phyloP scores from a whole-genome alignment of 2,329 filamentous ascomycete species.

The Zymoseptoria brevis region DNA sequence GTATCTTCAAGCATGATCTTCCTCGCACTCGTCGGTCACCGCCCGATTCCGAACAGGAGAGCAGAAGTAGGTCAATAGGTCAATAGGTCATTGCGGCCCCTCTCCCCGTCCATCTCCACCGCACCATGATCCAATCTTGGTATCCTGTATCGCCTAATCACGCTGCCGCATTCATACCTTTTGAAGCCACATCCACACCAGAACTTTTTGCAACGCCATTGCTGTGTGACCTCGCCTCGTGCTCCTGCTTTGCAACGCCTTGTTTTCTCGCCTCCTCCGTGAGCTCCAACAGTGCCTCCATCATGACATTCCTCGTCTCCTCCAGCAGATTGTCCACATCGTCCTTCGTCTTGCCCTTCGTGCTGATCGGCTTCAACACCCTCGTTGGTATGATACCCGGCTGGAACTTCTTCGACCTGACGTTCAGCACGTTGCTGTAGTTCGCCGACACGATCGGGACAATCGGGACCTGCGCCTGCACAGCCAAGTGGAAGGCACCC shows the following conservation, averaged over 20 bases:
- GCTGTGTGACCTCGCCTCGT: slow-evolving; percentile 7
- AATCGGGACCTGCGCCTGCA: slow-evolving; percentile 88
- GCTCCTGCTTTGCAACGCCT: slow-evolving; percentile 14
- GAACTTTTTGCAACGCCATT: slow-evolving; percentile 13
- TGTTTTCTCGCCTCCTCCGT: slow-evolving; percentile 24
- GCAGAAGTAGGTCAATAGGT: too few relatives aligned
- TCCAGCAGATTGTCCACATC: slow-evolving; percentile 70
- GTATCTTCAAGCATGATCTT: too few relatives aligned
- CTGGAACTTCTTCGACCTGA: slow-evolving; percentile 36
- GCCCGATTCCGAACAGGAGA: neutral
- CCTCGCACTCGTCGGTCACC: neutral
- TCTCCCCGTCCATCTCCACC: neutral
- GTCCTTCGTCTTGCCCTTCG: slow-evolving; percentile 59
- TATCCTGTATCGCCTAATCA: neutral
- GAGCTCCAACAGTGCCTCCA: slow-evolving; percentile 47
- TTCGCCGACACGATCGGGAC: slow-evolving; percentile 62
- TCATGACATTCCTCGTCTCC: slow-evolving; percentile 66
- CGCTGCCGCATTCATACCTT: slow-evolving; percentile 12
- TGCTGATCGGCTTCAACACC: slow-evolving; percentile 77
- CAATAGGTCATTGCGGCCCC: too few relatives aligned
- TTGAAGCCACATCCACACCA: slow-evolving; percentile 12
- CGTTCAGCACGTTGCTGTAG: slow-evolving; percentile 41
- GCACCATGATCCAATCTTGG: neutral
- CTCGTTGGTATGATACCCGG: slow-evolving; percentile 48
- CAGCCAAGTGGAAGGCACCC: slow-evolving; percentile 90